Evolutionary conservation across 2,329 filamentous ascomycete species (phyloP), one percentile per base, ranked within the genome.

Genomic region (Penicillium italicum): DNA sequence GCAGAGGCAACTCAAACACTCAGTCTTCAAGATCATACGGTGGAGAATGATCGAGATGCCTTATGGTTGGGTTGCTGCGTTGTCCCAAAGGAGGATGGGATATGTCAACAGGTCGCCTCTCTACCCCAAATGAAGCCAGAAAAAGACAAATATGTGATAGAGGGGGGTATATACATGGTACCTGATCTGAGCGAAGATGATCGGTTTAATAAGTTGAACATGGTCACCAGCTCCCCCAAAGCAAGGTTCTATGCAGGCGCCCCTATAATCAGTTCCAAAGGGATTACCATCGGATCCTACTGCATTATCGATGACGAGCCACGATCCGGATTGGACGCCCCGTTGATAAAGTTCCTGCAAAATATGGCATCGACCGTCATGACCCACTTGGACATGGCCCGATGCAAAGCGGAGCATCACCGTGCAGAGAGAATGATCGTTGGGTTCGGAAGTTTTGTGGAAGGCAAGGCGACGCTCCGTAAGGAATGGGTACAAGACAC

Each of bases 361-460:
- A 81, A 83, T 48, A 80, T 85, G 71, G 75, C 79, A 0, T 71
- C 75, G 10, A 81, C 81, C 0, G 73, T 84, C 8, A 82, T 84
- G 72, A 76, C 81, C n/a, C 82, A 87, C 51, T 67, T 87, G 7
- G 81, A 84, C 58, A 79, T 76, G 71, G 78, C 77, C 3, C 72
- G 46, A 47, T 11, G 36, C 37, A n/a, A 24, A 49, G 5, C 50
- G 50, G 3, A 44, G 42, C 10, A 50, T 47, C 10, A 62, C 60
- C 10, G 58, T 57, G 43, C 50, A 62, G 46, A 49, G 26, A 26
- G 46, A 22, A 53, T 53, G 50, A 40, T 53, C 2, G 50, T 45
- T 6, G 50, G 50, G 6, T 14, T 84, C 8, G 79, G 78, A 0
- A 70, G 76, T 12, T 83, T 82, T 54, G 76, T 81, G 14, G 79